Conservation (phyloP, 495 filamentous ascomycete species). For the Penicillium flavigenum region DNA sequence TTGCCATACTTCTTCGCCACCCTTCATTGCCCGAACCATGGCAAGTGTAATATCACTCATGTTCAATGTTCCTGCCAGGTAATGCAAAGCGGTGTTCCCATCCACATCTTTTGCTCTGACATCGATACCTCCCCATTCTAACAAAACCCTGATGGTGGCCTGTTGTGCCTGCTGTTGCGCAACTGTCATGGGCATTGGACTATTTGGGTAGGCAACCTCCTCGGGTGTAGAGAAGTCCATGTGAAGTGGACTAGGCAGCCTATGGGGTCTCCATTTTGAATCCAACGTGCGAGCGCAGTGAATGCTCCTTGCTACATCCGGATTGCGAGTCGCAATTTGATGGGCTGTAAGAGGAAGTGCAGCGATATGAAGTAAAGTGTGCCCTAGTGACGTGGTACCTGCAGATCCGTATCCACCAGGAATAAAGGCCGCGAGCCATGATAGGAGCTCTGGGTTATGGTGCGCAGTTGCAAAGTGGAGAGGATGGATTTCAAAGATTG, state of each 20-base stretch:
- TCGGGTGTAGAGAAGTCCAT: neutral
- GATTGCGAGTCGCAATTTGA: neutral
- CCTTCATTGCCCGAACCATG: neutral
- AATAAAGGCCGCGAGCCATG: neutral
- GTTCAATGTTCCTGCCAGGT: neutral
- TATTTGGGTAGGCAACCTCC: neutral
- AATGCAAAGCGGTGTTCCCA: neutral
- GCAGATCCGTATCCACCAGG: neutral
- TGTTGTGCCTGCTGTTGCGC: neutral
- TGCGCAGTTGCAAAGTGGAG: neutral
- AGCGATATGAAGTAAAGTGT: neutral
- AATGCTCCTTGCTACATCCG: neutral
- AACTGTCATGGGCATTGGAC: neutral
- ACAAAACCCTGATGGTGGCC: neutral
- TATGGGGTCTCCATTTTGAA: neutral
- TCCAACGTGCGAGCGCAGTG: neutral
- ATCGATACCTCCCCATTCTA: constrained; percentile 1
- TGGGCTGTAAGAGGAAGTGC: neutral
- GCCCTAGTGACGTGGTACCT: neutral
- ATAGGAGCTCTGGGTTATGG: neutral
- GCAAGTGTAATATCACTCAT: neutral
- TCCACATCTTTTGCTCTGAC: neutral
- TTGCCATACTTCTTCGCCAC: neutral
- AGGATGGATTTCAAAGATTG: neutral
- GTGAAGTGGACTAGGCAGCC: neutral